Percentiles rank a stretch among this genome's conserved stretches.
Evolutionary conservation across 345 rosid species (phyloP).

Genomic region (Gossypium raimondii): DNA sequence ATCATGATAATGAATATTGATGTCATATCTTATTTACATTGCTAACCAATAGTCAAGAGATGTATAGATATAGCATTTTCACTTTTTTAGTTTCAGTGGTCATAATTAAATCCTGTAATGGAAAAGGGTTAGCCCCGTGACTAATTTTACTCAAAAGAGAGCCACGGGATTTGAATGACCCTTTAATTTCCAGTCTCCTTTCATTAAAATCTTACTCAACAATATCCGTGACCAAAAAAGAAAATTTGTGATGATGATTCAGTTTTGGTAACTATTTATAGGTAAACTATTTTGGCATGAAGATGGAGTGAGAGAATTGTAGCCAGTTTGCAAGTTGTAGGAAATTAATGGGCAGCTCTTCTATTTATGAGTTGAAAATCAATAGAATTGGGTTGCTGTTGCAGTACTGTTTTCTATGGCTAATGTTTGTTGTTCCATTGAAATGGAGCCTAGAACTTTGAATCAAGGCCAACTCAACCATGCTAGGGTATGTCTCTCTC

Average conservation of each 20-base stretch:
- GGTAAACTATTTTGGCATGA: not conserved
- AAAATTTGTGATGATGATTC: not conserved
- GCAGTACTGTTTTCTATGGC: not conserved
- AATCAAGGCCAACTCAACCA: constrained; percentile 18
- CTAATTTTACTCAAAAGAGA: too few species aligned
- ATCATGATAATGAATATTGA: too few species aligned
- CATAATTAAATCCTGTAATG: too few species aligned
- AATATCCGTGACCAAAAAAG: not conserved
- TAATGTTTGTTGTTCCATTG: constrained; percentile 16
- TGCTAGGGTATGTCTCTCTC: not conserved
- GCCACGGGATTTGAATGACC: too few species aligned
- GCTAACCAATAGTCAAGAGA: too few species aligned
- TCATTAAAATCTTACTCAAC: not conserved
- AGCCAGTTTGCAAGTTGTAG: not conserved
- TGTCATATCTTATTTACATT: too few species aligned
- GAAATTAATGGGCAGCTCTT: constrained; percentile 7
- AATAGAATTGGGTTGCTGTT: not conserved
- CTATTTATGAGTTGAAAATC: not conserved
- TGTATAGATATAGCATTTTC: too few species aligned
- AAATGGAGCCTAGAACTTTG: constrained; percentile 20
- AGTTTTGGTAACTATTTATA: not conserved
- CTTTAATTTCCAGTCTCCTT: too few species aligned
- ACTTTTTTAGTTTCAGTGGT: too few species aligned
- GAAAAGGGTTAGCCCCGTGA: too few species aligned
- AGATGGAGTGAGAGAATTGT: not conserved